Base-by-base conservation (phyloP, 345 rosid species). In the Rhizophora apiculata region DNA sequence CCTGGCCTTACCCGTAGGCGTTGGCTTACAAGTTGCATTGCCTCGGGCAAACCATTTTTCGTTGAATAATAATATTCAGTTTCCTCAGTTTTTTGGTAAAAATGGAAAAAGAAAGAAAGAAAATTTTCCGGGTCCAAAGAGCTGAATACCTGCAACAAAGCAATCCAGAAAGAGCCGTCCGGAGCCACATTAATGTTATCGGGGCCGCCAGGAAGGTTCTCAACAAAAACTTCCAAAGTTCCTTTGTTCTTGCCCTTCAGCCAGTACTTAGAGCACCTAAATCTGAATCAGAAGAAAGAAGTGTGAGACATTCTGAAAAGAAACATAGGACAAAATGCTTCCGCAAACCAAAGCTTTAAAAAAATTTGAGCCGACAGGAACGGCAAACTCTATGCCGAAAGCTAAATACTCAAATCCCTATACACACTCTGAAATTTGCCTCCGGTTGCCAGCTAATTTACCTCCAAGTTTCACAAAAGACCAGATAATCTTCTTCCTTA, bases 151-250 rank as follows among this genome's bases (percentile, higher is more conserved):
- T 78, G 81, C 5, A 78, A 0, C 56, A 85, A 6, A 8, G 79
- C 83, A 1, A 87, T 82, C 89, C 84, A 87, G 76, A 83, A 87
- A 21, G 89, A 76, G n/a, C 87, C 87, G 29, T 85, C 87, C 0
- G 86, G 87, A 18, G 87, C 86, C 20, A 85, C 80, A 63, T 77
- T 73, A 65, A 87, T 82, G 76, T 87, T 87, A 55, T 87, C 85
- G 16, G 89, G 87, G 55, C 69, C 85, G 1, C 76, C 82, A 0
- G 86, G 87, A 51, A 87, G 89, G 69, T 83, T 80, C 9, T 83
- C 77, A 3, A 85, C 9, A n/a, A 82, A 70, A 60, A 73, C 34
- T 67, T 87, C 83, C 20, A 82, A 80, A 67, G 74, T 30, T 18
- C 85, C 86, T 69, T 67, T 64, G 0, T 18, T 71, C 16, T 71